Evolutionary conservation across 768 basidiomycete species (phyloP).

Genomic region (Serpula lacrymans): DNA sequence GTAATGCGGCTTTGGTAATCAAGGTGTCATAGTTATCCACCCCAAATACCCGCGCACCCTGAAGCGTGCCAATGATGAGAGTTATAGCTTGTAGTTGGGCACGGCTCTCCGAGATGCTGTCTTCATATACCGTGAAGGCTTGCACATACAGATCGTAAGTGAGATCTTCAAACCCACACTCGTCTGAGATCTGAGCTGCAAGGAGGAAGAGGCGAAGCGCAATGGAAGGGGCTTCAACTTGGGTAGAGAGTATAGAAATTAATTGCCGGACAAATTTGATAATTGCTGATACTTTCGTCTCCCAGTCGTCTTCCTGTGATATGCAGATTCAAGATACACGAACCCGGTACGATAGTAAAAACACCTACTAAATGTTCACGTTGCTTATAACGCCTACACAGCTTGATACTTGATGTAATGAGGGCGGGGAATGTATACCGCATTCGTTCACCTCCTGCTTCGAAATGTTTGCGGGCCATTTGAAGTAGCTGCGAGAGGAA

Average conservation of each 20-base stretch:
- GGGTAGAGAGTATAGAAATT: constrained; percentile 88
- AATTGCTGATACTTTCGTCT: constrained; percentile 77
- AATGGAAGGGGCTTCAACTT: constrained; percentile 89
- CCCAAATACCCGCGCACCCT: constrained; percentile 86
- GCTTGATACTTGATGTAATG: constrained; percentile 88
- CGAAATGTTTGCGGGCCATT: constrained; percentile 86
- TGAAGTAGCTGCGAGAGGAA: constrained; percentile 66
- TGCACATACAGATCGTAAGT: constrained; percentile 98
- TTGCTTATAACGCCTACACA: constrained; percentile 88
- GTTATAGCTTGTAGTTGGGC: constrained; percentile 98
- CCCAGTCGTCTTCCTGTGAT: constrained; percentile 81
- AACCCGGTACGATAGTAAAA: neutral
- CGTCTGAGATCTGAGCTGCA: constrained; percentile 92
- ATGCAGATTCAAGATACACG: neutral
- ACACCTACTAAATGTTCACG: constrained; percentile 64
- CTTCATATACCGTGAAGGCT: constrained; percentile 97
- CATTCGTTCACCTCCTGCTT: constrained; percentile 91
- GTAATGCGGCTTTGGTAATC: constrained; percentile 97
- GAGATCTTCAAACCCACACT: constrained; percentile 93
- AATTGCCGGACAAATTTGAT: constrained; percentile 95
- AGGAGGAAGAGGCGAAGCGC: constrained; percentile 94
- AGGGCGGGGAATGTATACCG: constrained; percentile 96
- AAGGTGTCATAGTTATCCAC: constrained; percentile 96
- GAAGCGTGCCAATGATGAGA: constrained; percentile 87
- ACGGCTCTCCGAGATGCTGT: constrained; percentile 92